Conservation (phyloP, 129 eudicot genomes). For the Tagetes patula region DNA sequence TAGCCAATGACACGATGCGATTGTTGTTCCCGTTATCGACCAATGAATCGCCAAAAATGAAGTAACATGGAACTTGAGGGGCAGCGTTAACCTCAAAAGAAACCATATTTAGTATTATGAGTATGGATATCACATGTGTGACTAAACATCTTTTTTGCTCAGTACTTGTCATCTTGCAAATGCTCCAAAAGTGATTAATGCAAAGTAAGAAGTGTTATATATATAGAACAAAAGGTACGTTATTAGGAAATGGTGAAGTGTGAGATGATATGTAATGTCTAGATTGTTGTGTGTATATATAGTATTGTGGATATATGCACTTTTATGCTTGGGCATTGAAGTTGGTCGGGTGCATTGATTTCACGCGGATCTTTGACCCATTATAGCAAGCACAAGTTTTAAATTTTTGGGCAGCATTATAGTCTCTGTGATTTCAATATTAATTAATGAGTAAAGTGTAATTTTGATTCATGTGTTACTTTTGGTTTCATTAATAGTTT, state of each 20-base stretch:
- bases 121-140: constrained; percentile 12
- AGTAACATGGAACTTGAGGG: constrained; percentile 81
- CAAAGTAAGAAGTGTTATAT: constrained; percentile 5
- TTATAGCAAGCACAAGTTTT: background rate
- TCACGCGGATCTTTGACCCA: constrained; percentile 22
- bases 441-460: too few species aligned
- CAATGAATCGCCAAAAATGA: constrained; percentile 82
- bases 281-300: constrained; percentile 23
- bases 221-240: constrained; percentile 16
- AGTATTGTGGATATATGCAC: constrained; percentile 1
- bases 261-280: constrained; percentile 22
- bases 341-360: constrained; percentile 33
- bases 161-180: too few species aligned
- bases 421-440: too few species aligned
- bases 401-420: too few species aligned
- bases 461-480: too few species aligned
- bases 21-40: constrained; percentile 86
- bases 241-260: background rate
- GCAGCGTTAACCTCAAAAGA: constrained; percentile 37
- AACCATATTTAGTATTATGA: constrained; percentile 25
- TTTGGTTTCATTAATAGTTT: too few species aligned
- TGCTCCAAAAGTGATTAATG: too few species aligned
- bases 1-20: constrained; percentile 62
- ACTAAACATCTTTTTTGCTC: constrained; percentile 3
- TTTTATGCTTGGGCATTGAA: constrained; percentile 26